Evolutionary conservation across 1,284 basidiomycete species (phyloP).

Genomic region (Meripilus lineatus): DNA sequence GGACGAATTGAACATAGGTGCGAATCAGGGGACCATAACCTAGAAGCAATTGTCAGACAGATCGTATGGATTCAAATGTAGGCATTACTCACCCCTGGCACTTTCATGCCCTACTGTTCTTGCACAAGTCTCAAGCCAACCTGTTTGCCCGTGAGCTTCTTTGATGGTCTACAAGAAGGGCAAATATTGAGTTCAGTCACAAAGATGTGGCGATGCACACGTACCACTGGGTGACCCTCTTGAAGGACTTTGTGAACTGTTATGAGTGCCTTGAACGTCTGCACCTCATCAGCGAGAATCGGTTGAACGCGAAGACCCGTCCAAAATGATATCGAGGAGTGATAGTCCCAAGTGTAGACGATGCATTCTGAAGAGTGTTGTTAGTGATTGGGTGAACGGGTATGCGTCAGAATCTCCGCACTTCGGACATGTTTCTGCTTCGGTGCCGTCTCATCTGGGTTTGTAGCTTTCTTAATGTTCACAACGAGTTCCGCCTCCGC

Average conservation of each 20-base stretch:
- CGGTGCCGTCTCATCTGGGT: slow-evolving; percentile 85
- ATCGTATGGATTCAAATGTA: slow-evolving; percentile 3
- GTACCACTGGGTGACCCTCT: slow-evolving; percentile 89
- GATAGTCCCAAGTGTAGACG: slow-evolving; percentile 98
- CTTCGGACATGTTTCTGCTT: slow-evolving; percentile 98
- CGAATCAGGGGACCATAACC: slow-evolving; percentile 90
- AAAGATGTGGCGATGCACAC: slow-evolving; percentile 29
- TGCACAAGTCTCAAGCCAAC: slow-evolving; percentile 94
- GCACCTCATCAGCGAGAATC: slow-evolving; percentile 91
- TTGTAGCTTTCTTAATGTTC: slow-evolving; percentile 97
- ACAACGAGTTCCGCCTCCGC: slow-evolving; percentile 87
- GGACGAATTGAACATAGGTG: slow-evolving; percentile 90
- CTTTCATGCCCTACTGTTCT: slow-evolving; percentile 82
- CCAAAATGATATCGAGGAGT: slow-evolving; percentile 96
- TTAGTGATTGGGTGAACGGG: slow-evolving; percentile 4
- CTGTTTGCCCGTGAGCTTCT: slow-evolving; percentile 93
- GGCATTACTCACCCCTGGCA: slow-evolving; percentile 53
- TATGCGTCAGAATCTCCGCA: slow-evolving; percentile 41
- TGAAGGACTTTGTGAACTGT: slow-evolving; percentile 95
- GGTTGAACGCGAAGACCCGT: slow-evolving; percentile 92
- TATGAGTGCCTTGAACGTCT: slow-evolving; percentile 95
- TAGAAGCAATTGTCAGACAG: slow-evolving; percentile 26
- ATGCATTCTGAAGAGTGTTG: slow-evolving; percentile 70
- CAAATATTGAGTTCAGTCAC: slow-evolving; percentile 1
- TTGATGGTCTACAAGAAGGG: slow-evolving; percentile 69